Conservation (phyloP, 2,329 filamentous ascomycete species). For the Fusarium solani-melongenae region DNA sequence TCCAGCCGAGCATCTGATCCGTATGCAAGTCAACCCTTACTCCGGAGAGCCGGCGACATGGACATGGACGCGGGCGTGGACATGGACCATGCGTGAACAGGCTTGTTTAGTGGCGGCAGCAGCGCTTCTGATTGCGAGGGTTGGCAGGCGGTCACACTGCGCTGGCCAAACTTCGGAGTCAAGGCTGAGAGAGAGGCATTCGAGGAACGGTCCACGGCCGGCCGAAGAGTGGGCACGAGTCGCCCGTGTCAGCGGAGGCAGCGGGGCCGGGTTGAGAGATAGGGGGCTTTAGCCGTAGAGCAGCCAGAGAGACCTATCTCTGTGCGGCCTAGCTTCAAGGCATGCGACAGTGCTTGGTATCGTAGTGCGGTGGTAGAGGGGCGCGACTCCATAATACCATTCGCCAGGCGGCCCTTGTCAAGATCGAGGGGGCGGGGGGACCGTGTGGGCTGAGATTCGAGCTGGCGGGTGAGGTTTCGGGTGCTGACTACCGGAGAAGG, state of each 20-base stretch:
- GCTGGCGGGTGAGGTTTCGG: constrained; percentile 39
- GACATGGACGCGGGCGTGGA: constrained; percentile 22
- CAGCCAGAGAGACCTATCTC: neutral
- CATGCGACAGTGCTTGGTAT: constrained; percentile 2
- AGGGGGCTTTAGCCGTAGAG: constrained; percentile 3
- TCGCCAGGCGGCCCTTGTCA: constrained; percentile 35
- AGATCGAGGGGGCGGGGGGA: constrained; percentile 36
- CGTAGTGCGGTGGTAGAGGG: constrained; percentile 18
- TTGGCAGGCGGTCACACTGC: constrained; percentile 4
- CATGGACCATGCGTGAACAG: constrained; percentile 3
- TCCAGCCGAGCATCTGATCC: constrained; percentile 17
- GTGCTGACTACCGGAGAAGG: constrained; percentile 36
- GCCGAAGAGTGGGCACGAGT: constrained; percentile 36
- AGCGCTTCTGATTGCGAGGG: constrained; percentile 35
- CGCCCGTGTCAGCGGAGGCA: constrained; percentile 31
- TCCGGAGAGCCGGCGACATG: constrained; percentile 28
- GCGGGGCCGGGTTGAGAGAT: constrained; percentile 34
- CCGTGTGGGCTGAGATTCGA: constrained; percentile 45
- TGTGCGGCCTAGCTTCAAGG: neutral
- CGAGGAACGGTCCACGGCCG: constrained; percentile 25
- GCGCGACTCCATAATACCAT: constrained; percentile 19
- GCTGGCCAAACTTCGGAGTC: constrained; percentile 5
- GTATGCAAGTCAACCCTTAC: constrained; percentile 27
- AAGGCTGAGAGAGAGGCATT: neutral
- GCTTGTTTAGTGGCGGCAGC: constrained; percentile 32